Conservation (phyloP, 129 eudicot species). For the Saposhnikovia divaricata region DNA sequence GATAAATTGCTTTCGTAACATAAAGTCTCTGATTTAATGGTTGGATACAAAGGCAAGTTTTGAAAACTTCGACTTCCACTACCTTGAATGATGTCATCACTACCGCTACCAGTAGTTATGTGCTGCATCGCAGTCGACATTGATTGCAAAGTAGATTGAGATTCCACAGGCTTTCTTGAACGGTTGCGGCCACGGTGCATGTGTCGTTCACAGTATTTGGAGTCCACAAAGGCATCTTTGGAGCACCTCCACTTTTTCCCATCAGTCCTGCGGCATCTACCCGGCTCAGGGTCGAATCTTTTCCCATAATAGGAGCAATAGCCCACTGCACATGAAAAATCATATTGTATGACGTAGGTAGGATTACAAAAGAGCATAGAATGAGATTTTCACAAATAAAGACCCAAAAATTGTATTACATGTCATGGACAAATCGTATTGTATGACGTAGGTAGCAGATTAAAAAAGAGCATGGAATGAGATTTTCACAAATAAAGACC, state of each 20-base stretch:
- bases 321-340: conserved; percentile 44
- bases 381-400: neutral
- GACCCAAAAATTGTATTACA: neutral
- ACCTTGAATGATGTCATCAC: conserved; percentile 37
- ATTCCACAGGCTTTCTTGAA: conserved; percentile 99
- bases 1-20: conserved; percentile 43
- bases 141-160: conserved; percentile 70
- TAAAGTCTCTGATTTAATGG: conserved; percentile 29
- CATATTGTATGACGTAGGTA: neutral
- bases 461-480: neutral
- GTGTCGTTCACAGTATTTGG: conserved; percentile 98
- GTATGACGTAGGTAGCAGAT: too few relatives aligned
- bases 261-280: conserved; percentile 93
- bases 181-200: conserved; percentile 99
- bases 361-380: neutral
- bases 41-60: conserved; percentile 40
- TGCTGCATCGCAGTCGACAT: conserved; percentile 48
- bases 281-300: conserved; percentile 93
- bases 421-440: too few relatives aligned
- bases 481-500: neutral
- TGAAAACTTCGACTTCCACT: conserved; percentile 47
- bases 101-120: conserved; percentile 32
- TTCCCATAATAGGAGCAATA: conserved; percentile 80
- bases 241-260: conserved; percentile 98
- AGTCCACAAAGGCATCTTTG: conserved; percentile 83